These are phyloP conservation scores for Ogataea saltuana DNA, from an alignment of 805 yeast species.

Conservation along the genomic window DNA sequence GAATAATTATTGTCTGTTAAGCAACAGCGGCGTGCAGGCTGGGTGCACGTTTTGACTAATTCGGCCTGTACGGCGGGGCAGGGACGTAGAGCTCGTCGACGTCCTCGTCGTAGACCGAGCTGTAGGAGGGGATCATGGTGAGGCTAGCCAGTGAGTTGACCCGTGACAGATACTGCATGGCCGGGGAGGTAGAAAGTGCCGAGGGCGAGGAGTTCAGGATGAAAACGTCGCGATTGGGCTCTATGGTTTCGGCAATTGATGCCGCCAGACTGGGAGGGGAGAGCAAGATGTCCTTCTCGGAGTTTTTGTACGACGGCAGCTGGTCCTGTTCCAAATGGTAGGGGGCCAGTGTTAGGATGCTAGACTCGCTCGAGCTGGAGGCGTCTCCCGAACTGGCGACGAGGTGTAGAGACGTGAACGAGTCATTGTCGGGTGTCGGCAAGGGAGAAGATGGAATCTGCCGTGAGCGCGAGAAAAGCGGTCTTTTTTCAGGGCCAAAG, in stretches of 20 bases:
- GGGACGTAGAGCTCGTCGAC: slow-evolving; percentile 23
- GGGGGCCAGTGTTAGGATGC: no score
- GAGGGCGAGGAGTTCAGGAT: not conserved
- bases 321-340: slow-evolving; percentile 8
- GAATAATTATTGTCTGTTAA: no score
- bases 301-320: slow-evolving; percentile 30
- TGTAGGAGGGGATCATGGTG: slow-evolving; percentile 29
- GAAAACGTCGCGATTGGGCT: not conserved
- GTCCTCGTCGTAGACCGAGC: slow-evolving; percentile 32
- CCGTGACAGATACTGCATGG: slow-evolving; percentile 25
- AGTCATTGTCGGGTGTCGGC: not conserved
- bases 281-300: slow-evolving; percentile 23
- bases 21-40: no score
- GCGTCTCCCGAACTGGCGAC: no score
- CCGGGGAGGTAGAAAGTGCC: slow-evolving; percentile 13
- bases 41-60: slow-evolving; percentile 3
- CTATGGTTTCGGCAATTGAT: no score
- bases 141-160: slow-evolving; percentile 16
- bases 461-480: no score
- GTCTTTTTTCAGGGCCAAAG: not conserved
- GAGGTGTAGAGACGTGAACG: not conserved
- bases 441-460: no score
- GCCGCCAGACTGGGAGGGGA: no score
- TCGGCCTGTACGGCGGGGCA: slow-evolving; percentile 28
- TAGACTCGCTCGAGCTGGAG: no score